Evolutionary conservation across 139 green algal species (phyloP), one percentile per base, ranked within the genome.

Genomic region (Haematococcus sp.): DNA sequence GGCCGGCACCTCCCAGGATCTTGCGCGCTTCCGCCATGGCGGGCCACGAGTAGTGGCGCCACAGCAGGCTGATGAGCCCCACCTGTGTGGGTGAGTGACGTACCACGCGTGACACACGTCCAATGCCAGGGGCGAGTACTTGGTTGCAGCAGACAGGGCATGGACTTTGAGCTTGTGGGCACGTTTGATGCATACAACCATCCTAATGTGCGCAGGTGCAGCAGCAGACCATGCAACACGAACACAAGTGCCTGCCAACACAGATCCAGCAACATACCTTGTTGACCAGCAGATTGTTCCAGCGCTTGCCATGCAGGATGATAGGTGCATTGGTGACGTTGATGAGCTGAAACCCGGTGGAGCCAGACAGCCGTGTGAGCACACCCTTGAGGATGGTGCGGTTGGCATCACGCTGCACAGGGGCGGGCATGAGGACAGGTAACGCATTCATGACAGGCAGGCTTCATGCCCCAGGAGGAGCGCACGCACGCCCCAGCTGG

Each of bases 261-360:
- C n/a, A n/a, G n/a, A n/a, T n/a, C n/a, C n/a, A n/a, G n/a, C n/a
- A n/a, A n/a, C n/a, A n/a, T n/a, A 85, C 74, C 67, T 74, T 78
- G 63, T 88, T 84, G 56, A 88, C 71, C 30, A 90, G 76, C 66
- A 69, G 52, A 71, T 83, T 86, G 23, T 74, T 27, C 34, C 82
- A 56, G 0, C 54, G 35, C 9, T 83, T 44, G 49, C 32, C 52
- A 11, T 67, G 64, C 55, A 97, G 86, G 58, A 75, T 33, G 31
- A 97, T 89, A 33, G 86, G 84, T 59, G 92, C 92, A 73, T 97
- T 93, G 83, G 82, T 91, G 4, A 96, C 92, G 59, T 97, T 96
- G 76, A 97, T 89, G 1, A 97, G 91, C 81, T 94, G 86, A 72
- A 95, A 92, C 25, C 92, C 92, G 1, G 70, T 84, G 20, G 80